Percentiles rank a stretch among this genome's conserved stretches.
Conservation (phyloP, 192 early-diverging fungal genomes). For the Bifiguratus adelaidae region DNA sequence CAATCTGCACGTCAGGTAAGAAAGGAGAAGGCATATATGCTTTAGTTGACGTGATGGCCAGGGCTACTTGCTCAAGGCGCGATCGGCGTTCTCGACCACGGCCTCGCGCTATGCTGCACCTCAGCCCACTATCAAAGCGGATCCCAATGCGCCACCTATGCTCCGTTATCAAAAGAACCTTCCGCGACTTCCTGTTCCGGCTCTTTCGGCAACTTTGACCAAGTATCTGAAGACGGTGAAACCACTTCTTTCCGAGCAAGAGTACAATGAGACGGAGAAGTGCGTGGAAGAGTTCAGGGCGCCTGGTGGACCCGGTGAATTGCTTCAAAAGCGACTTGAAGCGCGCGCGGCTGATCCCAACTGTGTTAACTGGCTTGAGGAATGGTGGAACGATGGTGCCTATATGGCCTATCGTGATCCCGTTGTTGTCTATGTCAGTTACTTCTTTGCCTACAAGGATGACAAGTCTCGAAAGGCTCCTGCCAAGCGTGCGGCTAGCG, state of each 20-base stretch:
- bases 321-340: slow-evolving; percentile 77
- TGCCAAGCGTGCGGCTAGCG: slow-evolving; percentile 77
- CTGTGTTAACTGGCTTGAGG: slow-evolving; percentile 83
- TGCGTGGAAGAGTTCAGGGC: slow-evolving; percentile 69
- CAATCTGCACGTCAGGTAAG: too few relatives aligned
- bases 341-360: slow-evolving; percentile 63
- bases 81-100: too few relatives aligned
- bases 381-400: slow-evolving; percentile 96
- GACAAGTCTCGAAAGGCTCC: slow-evolving; percentile 69
- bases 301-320: slow-evolving; percentile 69
- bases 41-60: too few relatives aligned
- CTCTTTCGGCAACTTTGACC: slow-evolving; percentile 66
- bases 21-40: too few relatives aligned
- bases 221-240: slow-evolving; percentile 76
- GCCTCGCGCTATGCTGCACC: too few relatives aligned
- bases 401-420: slow-evolving; percentile 95
- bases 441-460: slow-evolving; percentile 94
- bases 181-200: slow-evolving; percentile 85
- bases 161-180: slow-evolving; percentile 64
- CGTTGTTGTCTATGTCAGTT: slow-evolving; percentile 91
- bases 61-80: too few relatives aligned
- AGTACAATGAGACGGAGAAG: slow-evolving; percentile 56
- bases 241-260: slow-evolving; percentile 57
- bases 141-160: slow-evolving; percentile 17
- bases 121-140: too few relatives aligned